These are phyloP conservation scores for Luzula sylvatica DNA, from an alignment of 176 grass and related monocot species.

Conservation along the genomic window DNA sequence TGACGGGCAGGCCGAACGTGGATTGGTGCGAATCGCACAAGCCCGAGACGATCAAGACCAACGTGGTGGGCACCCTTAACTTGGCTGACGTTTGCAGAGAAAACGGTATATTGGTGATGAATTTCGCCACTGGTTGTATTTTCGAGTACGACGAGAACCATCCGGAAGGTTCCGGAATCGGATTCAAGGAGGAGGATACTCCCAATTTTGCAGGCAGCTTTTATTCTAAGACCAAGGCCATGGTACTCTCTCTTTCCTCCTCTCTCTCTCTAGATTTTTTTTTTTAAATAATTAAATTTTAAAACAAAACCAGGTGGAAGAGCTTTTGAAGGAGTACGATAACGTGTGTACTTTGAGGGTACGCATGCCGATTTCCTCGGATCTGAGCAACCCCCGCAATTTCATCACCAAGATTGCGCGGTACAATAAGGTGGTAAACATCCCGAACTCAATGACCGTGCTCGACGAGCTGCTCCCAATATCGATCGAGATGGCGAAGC, in stretches of 20 bases:
- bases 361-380: conserved; percentile 67
- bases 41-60: conserved; percentile 58
- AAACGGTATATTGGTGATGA: conserved; percentile 57
- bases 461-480: conserved; percentile 75
- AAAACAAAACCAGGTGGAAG: conserved; percentile 65
- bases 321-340: conserved; percentile 60
- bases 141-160: conserved; percentile 65
- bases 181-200: conserved; percentile 69
- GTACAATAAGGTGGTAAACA: conserved; percentile 73
- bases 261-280: background rate
- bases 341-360: conserved; percentile 72
- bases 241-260: conserved; percentile 29
- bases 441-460: conserved; percentile 73
- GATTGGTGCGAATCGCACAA: conserved; percentile 86
- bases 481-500: conserved; percentile 68
- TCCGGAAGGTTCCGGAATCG: conserved; percentile 60
- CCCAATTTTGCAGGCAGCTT: conserved; percentile 69
- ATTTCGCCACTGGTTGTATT: conserved; percentile 78
- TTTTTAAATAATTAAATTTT: too few species aligned
- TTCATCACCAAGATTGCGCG: conserved; percentile 78
- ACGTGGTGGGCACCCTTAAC: conserved; percentile 65
- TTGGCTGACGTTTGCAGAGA: conserved; percentile 59
- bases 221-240: conserved; percentile 80
- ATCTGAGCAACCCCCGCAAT: conserved; percentile 62
- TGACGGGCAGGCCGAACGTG: conserved; percentile 77